Percentiles rank a stretch among this genome's conserved stretches.
Evolutionary conservation across 495 filamentous ascomycete genomes (phyloP).

Genomic region (Hypoxylon rickii): DNA sequence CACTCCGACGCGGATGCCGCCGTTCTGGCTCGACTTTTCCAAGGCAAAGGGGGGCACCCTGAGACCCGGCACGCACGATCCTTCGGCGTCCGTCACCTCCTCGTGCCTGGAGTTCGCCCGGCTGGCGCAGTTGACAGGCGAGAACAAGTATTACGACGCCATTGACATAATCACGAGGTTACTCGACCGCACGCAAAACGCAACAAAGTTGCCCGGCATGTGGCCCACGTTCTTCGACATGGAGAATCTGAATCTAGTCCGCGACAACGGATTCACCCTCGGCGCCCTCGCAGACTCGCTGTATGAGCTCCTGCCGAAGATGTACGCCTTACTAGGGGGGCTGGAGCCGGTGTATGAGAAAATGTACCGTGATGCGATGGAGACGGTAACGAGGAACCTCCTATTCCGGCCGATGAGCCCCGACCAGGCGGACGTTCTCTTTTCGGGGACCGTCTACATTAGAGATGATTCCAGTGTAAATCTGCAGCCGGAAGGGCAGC

Average conservation of each 20-base stretch:
- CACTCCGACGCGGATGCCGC: constrained; percentile 84
- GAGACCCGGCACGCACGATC: constrained; percentile 53
- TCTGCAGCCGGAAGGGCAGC: constrained; percentile 48
- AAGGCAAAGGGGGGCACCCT: constrained; percentile 82
- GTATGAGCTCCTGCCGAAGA: constrained; percentile 87
- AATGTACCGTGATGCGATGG: constrained; percentile 74
- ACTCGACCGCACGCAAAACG: constrained; percentile 66
- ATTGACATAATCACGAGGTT: constrained; percentile 77
- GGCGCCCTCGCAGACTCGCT: constrained; percentile 78
- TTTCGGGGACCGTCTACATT: constrained; percentile 61
- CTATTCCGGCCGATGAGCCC: constrained; percentile 67
- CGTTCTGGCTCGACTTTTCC: constrained; percentile 66
- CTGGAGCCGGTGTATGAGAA: constrained; percentile 69
- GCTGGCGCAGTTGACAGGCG: constrained; percentile 78
- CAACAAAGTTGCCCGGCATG: constrained; percentile 70
- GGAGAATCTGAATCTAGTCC: constrained; percentile 27
- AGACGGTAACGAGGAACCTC: constrained; percentile 66
- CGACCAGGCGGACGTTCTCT: constrained; percentile 50
- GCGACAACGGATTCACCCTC: constrained; percentile 61
- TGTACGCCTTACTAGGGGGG: constrained; percentile 69
- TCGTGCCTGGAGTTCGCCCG: constrained; percentile 84
- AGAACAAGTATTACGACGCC: constrained; percentile 86
- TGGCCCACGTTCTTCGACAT: constrained; percentile 49
- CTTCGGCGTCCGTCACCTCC: constrained; percentile 73
- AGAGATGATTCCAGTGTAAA: constrained; percentile 60